These are phyloP conservation scores for Pichia cactophila DNA, from an alignment of 1,139 yeast genomes.

Conservation along the genomic window DNA sequence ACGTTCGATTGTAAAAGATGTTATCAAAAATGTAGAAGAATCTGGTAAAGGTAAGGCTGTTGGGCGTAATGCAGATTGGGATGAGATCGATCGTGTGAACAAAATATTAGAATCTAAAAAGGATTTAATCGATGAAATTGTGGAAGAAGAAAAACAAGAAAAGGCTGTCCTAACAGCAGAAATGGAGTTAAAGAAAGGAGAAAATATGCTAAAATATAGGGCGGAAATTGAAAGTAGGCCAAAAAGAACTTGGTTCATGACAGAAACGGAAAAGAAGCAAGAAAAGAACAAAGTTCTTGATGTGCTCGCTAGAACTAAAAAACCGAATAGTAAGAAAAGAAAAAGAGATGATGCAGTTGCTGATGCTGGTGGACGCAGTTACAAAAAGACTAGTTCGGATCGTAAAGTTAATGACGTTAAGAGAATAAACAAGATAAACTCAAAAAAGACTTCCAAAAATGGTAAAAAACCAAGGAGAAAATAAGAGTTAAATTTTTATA, in stretches of 20 bases:
- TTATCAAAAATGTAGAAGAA: constrained; percentile 55
- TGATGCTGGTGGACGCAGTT: constrained; percentile 38
- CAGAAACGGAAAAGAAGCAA: constrained; percentile 60
- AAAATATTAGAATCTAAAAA: constrained; percentile 51
- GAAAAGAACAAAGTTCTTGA: constrained; percentile 41
- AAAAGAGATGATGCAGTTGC: constrained; percentile 50
- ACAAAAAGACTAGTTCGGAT: constrained; percentile 66
- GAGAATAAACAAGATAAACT: constrained; percentile 10
- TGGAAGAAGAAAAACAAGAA: constrained; percentile 82
- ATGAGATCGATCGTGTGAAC: constrained; percentile 62
- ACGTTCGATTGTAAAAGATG: constrained; percentile 80
- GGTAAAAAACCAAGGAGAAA: constrained; percentile 4
- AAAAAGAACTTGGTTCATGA: constrained; percentile 93
- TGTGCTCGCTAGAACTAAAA: constrained; percentile 25
- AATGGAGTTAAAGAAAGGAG: constrained; percentile 81
- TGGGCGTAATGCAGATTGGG: constrained; percentile 85
- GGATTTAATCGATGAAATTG: constrained; percentile 61
- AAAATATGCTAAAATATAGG: constrained; percentile 70
- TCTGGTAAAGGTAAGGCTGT: constrained; percentile 38
- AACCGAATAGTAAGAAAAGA: constrained; percentile 52
- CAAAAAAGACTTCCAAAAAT: constrained; percentile 11
- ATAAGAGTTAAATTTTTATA: too few species aligned
- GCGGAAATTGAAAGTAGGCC: constrained; percentile 86
- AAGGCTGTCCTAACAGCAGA: constrained; percentile 84
- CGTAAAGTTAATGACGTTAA: constrained; percentile 36